Conservation (phyloP, 2,329 filamentous ascomycete genomes). For the Gyromitra esculenta region DNA sequence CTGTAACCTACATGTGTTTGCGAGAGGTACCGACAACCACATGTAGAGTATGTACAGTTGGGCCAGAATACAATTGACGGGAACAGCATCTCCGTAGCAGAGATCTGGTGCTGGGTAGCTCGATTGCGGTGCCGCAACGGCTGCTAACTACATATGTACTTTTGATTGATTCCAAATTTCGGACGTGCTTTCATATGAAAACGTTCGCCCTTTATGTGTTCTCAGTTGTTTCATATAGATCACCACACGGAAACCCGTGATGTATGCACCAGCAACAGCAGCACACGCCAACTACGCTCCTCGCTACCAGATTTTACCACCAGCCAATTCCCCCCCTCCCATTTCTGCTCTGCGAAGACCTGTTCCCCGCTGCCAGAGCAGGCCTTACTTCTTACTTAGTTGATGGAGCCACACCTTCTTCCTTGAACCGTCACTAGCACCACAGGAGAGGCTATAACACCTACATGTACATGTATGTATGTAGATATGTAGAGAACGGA, state of each 20-base stretch:
- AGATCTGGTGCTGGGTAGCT: slow-evolving; percentile 46
- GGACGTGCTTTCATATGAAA: slow-evolving; percentile 6
- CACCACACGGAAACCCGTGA: slow-evolving; percentile 38
- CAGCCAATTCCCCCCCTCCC: slow-evolving; percentile 20
- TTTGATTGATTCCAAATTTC: slow-evolving; percentile 33
- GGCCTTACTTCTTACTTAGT: slow-evolving; percentile 15
- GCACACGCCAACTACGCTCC: slow-evolving; percentile 20
- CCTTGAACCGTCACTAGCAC: slow-evolving; percentile 31
- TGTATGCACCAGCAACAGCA: slow-evolving; percentile 30
- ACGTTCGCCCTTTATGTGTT: slow-evolving; percentile 7
- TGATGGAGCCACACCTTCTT: slow-evolving; percentile 30
- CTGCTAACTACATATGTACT: slow-evolving; percentile 36
- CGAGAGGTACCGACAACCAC: slow-evolving; percentile 23
- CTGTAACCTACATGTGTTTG: slow-evolving; percentile 11
- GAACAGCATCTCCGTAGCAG: slow-evolving; percentile 44
- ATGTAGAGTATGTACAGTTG: slow-evolving; percentile 26
- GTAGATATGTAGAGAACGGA: slow-evolving; percentile 28
- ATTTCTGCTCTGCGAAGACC: slow-evolving; percentile 39
- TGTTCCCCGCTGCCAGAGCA: slow-evolving; percentile 13
- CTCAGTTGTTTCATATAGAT: slow-evolving; percentile 41
- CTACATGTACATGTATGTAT: slow-evolving; percentile 44
- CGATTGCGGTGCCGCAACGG: slow-evolving; percentile 43
- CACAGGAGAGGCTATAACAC: slow-evolving; percentile 37
- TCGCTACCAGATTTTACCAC: slow-evolving; percentile 39
- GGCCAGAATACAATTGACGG: slow-evolving; percentile 46